phyloP scores from a whole-genome alignment of 257 asterid species.

The Nicotiana undulata region DNA sequence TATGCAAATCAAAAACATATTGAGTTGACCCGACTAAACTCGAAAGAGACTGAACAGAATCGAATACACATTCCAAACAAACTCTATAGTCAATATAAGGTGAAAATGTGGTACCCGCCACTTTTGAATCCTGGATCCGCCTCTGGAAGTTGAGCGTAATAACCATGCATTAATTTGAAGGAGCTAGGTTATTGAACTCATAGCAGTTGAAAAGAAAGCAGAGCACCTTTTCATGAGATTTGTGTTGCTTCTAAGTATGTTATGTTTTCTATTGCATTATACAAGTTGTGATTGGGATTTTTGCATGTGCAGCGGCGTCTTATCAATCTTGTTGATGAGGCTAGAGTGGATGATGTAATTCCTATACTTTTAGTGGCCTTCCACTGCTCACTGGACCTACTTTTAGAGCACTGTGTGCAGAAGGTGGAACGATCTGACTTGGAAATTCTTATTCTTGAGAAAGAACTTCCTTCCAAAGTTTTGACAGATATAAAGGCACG shows the following conservation, averaged over 20 bases:
- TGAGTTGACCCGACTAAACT: too few species aligned
- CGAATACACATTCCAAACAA: too few species aligned
- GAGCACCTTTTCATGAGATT: background rate
- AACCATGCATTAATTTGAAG: too few species aligned
- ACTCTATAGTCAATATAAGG: too few species aligned
- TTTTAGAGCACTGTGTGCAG: slow-evolving; percentile 41
- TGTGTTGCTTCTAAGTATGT: background rate
- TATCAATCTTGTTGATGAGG: slow-evolving; percentile 57
- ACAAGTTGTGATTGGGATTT: too few species aligned
- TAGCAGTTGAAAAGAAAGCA: background rate
- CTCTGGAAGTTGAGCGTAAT: too few species aligned
- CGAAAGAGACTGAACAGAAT: too few species aligned
- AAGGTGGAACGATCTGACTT: slow-evolving; percentile 58
- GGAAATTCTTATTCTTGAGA: slow-evolving; percentile 44
- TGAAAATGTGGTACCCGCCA: too few species aligned
- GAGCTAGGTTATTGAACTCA: too few species aligned
- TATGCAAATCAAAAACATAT: too few species aligned
- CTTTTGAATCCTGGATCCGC: too few species aligned
- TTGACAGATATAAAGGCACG: slow-evolving; percentile 30
- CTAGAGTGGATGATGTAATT: slow-evolving; percentile 62
- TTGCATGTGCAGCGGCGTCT: slow-evolving; percentile 52
- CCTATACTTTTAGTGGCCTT: slow-evolving; percentile 65
- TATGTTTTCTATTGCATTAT: background rate
- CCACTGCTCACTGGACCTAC: slow-evolving; percentile 41
- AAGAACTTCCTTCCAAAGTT: slow-evolving; percentile 64